Evolutionary conservation across 2,329 filamentous ascomycete species (phyloP).

Genomic region (Apiospora sp.): DNA sequence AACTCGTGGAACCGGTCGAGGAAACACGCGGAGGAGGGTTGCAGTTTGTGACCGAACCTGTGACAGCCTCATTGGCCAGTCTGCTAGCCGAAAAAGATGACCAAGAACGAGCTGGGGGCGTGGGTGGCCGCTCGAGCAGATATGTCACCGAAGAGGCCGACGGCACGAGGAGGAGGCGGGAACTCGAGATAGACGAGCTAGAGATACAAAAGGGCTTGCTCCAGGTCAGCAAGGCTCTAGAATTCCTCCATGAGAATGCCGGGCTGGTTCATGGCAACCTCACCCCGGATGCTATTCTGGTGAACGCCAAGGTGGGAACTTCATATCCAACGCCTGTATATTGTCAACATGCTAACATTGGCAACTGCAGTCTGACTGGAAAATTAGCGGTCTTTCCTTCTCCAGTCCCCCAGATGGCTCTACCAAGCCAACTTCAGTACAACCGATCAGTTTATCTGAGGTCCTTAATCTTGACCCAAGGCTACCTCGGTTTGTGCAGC

Average conservation of each 20-base stretch:
- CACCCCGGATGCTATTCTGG: slow-evolving; percentile 89
- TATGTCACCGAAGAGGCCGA: slow-evolving; percentile 84
- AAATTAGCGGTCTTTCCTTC: slow-evolving; percentile 93
- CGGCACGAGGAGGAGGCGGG: slow-evolving; percentile 74
- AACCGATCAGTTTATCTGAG: slow-evolving; percentile 83
- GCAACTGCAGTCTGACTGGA: slow-evolving; percentile 87
- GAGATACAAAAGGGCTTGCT: slow-evolving; percentile 97
- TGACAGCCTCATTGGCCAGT: slow-evolving; percentile 86
- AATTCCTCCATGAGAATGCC: slow-evolving; percentile 95
- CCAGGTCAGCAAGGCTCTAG: slow-evolving; percentile 91
- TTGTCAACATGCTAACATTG: neutral
- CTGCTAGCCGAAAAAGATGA: slow-evolving; percentile 89
- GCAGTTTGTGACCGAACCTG: slow-evolving; percentile 93
- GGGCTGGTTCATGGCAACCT: slow-evolving; percentile 93
- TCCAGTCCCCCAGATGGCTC: slow-evolving; percentile 82
- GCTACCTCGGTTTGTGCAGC: slow-evolving; percentile 81
- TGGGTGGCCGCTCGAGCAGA: slow-evolving; percentile 75
- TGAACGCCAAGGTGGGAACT: slow-evolving; percentile 85
- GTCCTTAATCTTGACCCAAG: slow-evolving; percentile 85
- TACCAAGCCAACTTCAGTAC: slow-evolving; percentile 76
- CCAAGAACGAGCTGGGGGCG: slow-evolving; percentile 75
- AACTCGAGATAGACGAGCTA: slow-evolving; percentile 93
- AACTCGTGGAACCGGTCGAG: slow-evolving; percentile 93
- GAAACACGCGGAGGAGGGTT: slow-evolving; percentile 90
- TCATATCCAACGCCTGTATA: slow-evolving; percentile 17